Percentiles rank a stretch among this genome's conserved stretches.
Conservation (phyloP, 2,329 filamentous ascomycete species). For the Podosphaera xanthii region DNA sequence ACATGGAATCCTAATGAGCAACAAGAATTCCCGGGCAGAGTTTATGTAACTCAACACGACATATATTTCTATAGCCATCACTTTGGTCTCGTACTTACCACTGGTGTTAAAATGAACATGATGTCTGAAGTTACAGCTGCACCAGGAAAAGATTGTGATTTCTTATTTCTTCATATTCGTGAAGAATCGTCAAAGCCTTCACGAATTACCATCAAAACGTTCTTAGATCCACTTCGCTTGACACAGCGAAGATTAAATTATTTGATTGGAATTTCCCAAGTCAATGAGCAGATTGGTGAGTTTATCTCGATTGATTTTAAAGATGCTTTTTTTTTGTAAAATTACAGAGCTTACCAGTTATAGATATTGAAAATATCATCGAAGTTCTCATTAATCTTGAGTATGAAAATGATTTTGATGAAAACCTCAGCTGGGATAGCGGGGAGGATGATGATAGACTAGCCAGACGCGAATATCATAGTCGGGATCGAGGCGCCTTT, state of each 20-base stretch:
- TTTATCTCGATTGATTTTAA: neutral
- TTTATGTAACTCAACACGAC: slow-evolving; percentile 69
- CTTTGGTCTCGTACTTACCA: slow-evolving; percentile 71
- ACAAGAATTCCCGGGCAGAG: slow-evolving; percentile 59
- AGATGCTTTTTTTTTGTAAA: neutral
- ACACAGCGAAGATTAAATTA: slow-evolving; percentile 70
- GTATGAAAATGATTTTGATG: slow-evolving; percentile 26
- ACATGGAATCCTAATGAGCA: slow-evolving; percentile 58
- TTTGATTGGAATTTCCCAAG: slow-evolving; percentile 56
- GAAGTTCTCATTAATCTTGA: slow-evolving; percentile 56
- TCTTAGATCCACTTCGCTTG: slow-evolving; percentile 66
- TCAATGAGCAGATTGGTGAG: slow-evolving; percentile 39
- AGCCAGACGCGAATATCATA: slow-evolving; percentile 18
- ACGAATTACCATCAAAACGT: slow-evolving; percentile 70
- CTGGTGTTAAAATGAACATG: slow-evolving; percentile 45
- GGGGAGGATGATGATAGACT: slow-evolving; percentile 57
- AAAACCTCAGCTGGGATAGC: slow-evolving; percentile 59
- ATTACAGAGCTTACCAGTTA: slow-evolving; percentile 1
- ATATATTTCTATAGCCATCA: slow-evolving; percentile 96
- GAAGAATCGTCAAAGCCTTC: slow-evolving; percentile 11
- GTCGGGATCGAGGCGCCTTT: slow-evolving; percentile 29
- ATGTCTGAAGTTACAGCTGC: slow-evolving; percentile 80
- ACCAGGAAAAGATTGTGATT: slow-evolving; percentile 78
- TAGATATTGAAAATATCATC: slow-evolving; percentile 40
- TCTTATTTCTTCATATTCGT: slow-evolving; percentile 57